phyloP scores from a whole-genome alignment of 2,329 filamentous ascomycete genomes.

The Aspergillus phoenicis region DNA sequence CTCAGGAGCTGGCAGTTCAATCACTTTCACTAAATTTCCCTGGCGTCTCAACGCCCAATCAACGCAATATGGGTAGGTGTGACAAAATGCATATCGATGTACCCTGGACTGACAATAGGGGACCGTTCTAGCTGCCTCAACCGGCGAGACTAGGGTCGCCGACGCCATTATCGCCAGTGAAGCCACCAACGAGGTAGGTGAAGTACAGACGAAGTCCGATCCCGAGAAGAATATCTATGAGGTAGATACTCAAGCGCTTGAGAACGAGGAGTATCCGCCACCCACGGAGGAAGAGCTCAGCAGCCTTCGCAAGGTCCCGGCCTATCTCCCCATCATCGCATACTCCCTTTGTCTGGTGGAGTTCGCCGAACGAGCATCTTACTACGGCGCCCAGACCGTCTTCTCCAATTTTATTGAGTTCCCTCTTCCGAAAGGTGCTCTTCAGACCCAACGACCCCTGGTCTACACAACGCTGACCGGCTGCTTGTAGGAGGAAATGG shows the following conservation, averaged over 20 bases:
- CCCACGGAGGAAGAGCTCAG: slow-evolving; percentile 53
- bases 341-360: slow-evolving; percentile 63
- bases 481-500: slow-evolving; percentile 39
- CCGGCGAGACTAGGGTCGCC: slow-evolving; percentile 1
- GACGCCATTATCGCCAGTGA: slow-evolving; percentile 1
- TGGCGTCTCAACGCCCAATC: not conserved
- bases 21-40: not conserved
- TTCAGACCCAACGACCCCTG: slow-evolving; percentile 39
- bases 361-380: slow-evolving; percentile 63
- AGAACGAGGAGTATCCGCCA: slow-evolving; percentile 31
- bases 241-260: not conserved
- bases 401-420: slow-evolving; percentile 67
- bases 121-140: not conserved
- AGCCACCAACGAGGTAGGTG: not conserved
- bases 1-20: not conserved
- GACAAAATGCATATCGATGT: too few species aligned
- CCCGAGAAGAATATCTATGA: slow-evolving; percentile 3
- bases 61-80: slow-evolving; percentile 1
- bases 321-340: slow-evolving; percentile 54
- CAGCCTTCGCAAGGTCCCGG: slow-evolving; percentile 55
- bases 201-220: not conserved
- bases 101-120: not conserved
- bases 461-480: not conserved
- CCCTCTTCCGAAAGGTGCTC: slow-evolving; percentile 53
- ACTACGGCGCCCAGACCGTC: slow-evolving; percentile 59